Conservation (phyloP, 768 basidiomycete species). For the Hygrocybe punicea region DNA sequence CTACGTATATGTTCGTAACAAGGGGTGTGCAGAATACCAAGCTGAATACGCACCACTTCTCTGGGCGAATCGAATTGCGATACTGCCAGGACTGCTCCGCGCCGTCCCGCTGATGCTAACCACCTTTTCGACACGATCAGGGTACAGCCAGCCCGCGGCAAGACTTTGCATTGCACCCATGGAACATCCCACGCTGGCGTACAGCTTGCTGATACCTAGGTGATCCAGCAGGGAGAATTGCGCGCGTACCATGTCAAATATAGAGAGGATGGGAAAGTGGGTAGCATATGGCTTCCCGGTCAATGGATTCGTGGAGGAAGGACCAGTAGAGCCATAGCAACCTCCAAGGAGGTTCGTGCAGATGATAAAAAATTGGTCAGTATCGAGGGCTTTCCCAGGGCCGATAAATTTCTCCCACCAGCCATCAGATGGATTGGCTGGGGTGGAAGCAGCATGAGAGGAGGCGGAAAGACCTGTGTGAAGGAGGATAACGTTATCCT, state of each 20-base stretch:
- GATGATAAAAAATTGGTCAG: constrained; percentile 85
- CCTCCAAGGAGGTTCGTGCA: constrained; percentile 97
- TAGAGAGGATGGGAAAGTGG: constrained; percentile 82
- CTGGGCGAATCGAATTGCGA: constrained; percentile 96
- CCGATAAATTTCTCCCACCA: constrained; percentile 99
- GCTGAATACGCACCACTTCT: constrained; percentile 69
- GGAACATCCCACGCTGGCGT: constrained; percentile 89
- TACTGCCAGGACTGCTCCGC: constrained; percentile 83
- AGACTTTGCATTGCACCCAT: constrained; percentile 99
- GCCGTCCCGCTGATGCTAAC: constrained; percentile 96
- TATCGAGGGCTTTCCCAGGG: constrained; percentile 90
- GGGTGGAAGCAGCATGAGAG: constrained; percentile 86
- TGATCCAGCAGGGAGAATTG: constrained; percentile 85
- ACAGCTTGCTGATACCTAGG: constrained; percentile 78
- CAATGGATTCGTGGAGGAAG: constrained; percentile 72
- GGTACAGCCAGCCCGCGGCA: constrained; percentile 90
- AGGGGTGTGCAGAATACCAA: neutral
- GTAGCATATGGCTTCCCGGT: constrained; percentile 80
- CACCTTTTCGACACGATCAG: constrained; percentile 82
- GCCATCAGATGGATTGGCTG: constrained; percentile 72
- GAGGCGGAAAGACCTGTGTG: constrained; percentile 96
- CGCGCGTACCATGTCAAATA: constrained; percentile 97
- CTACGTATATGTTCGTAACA: constrained; percentile 39
- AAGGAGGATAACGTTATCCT: constrained; percentile 88
- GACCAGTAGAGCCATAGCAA: constrained; percentile 96